Evolutionary conservation across 2,329 filamentous ascomycete genomes (phyloP).

Genomic region (Ceratocystis variospora): DNA sequence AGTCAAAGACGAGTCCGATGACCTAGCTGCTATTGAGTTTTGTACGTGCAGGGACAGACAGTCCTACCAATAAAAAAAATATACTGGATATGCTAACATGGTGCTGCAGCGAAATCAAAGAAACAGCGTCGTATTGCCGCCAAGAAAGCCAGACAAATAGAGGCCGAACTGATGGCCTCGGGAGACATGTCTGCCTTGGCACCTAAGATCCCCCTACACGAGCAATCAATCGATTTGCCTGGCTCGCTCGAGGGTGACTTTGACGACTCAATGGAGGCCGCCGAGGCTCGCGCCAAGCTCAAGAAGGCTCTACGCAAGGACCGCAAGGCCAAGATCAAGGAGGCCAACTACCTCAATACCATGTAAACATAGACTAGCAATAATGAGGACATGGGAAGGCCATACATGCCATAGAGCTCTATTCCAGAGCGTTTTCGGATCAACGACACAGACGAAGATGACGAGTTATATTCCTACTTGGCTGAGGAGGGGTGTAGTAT

Average conservation of each 20-base stretch:
- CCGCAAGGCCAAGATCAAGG: conserved; percentile 65
- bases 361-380: conserved; percentile 39
- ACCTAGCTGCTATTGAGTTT: conserved; percentile 57
- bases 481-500: not conserved
- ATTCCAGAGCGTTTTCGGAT: no score
- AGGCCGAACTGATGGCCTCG: conserved; percentile 47
- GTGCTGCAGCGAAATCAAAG: conserved; percentile 59
- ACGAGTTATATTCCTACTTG: not conserved
- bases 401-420: no score
- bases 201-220: conserved; percentile 59
- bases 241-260: conserved; percentile 31
- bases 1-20: conserved; percentile 34
- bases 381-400: not conserved
- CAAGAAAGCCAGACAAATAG: conserved; percentile 44
- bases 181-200: conserved; percentile 52
- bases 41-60: conserved; percentile 41
- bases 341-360: conserved; percentile 70
- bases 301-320: conserved; percentile 60
- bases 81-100: not conserved
- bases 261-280: conserved; percentile 35
- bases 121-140: conserved; percentile 62
- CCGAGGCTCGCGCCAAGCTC: conserved; percentile 44
- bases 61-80: not conserved
- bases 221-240: conserved; percentile 65
- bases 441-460: not conserved